Base-by-base conservation (phyloP, 2,329 filamentous ascomycete species). In the Trichoderma endophyticum region DNA sequence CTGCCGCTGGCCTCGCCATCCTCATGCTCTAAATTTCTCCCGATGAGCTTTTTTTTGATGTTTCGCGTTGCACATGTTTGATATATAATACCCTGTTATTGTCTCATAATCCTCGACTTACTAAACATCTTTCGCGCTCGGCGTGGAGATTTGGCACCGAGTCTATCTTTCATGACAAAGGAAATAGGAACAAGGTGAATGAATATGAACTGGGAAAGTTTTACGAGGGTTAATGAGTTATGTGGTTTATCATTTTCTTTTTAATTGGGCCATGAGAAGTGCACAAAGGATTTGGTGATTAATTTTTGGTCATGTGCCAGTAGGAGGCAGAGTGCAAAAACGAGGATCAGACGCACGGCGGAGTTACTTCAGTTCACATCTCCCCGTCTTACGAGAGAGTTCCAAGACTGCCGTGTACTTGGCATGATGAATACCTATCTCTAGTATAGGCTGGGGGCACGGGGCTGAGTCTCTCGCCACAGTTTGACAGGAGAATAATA, bases 1-100 rank as follows among this genome's bases (percentile, higher is more conserved):
- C 84, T 66, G 86, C 83, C 26, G 85, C 84, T 24, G 86, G 86
- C 77, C 72, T 87, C 60, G 85, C 84, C 54, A 84, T 81, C 73
- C 76, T 86, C 73, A 79, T 88, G 72, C 82, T 88, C 72, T 88
- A 85, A 32, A 70, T 70, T 71, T 71, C 28, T 48, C 63, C 64
- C 74, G 75, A 76, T 24, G 67, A 65, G 75, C 65, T 51, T 26
- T 62, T 62, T 72, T 62, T 68, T 76, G 65, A 72, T 75, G 75
- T 70, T 73, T 75, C 72, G 79, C 75, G 76, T 77, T 79, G 79
- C 80, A 82, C 80, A 82, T 82, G 78, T 79, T 81, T 81, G 78
- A 79, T 81, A 82, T 78, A 82, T 81, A 83, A 83, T 82, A 83
- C 80, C 80, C 80, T 48, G 54, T 70, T 70, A 56, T 56, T 71